phyloP scores from a whole-genome alignment of 1,139 yeast genomes.

The Blastobotrys elegans region DNA sequence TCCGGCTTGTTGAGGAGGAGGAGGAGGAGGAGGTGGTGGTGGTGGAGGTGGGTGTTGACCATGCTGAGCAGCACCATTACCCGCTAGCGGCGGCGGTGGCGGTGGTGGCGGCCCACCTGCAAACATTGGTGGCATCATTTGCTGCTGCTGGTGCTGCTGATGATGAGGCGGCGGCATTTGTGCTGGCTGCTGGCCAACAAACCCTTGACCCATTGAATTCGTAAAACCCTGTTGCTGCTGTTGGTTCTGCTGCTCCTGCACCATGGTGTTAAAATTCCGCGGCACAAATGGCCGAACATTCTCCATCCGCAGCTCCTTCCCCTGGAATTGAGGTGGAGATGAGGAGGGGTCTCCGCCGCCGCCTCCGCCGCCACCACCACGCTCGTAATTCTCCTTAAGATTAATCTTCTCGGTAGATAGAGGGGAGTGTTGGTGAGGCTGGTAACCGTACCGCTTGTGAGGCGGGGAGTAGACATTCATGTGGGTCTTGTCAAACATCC shows the following conservation, averaged over 20 bases:
- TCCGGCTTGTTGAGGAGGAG: not conserved
- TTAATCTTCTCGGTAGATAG: not conserved
- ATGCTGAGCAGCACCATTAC: not conserved
- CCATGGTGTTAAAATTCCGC: not conserved
- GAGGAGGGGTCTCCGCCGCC: too few species aligned
- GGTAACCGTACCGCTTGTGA: constrained; percentile 1
- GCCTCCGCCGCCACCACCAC: too few species aligned
- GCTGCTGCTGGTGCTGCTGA: constrained; percentile 1
- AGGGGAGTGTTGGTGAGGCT: not conserved
- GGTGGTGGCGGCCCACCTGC: not conserved
- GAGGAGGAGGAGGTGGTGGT: not conserved
- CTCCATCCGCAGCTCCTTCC: not conserved
- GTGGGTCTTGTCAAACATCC: too few species aligned
- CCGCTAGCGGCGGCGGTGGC: not conserved
- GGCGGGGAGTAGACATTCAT: constrained; percentile 9
- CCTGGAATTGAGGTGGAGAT: not conserved
- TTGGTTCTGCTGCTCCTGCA: not conserved
- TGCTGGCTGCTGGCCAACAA: too few species aligned
- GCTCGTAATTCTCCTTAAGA: not conserved
- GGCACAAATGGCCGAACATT: constrained; percentile 8
- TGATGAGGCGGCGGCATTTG: too few species aligned
- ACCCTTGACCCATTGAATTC: not conserved
- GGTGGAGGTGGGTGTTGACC: not conserved
- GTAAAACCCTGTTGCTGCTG: too few species aligned
- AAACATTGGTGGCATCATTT: too few species aligned